phyloP scores from a whole-genome alignment of 1,284 basidiomycete genomes.

The Ustilago bromivora region DNA sequence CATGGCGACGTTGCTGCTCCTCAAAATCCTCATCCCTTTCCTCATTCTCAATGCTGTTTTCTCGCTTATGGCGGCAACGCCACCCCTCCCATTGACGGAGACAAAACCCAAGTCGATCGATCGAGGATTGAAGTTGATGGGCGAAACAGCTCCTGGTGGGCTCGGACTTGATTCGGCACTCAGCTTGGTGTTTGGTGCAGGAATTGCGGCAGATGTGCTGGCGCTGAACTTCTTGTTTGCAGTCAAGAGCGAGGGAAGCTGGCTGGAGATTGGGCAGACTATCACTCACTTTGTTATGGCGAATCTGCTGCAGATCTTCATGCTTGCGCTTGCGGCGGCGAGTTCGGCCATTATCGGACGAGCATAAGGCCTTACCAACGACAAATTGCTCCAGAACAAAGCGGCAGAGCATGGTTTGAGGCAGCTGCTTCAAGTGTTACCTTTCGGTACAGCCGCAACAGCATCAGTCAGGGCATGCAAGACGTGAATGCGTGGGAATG shows the following conservation, averaged over 20 bases:
- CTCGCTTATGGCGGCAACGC: constrained; percentile 26
- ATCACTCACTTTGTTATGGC: constrained; percentile 90
- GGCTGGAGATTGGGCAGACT: constrained; percentile 89
- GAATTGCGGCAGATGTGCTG: constrained; percentile 61
- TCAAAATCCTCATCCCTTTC: constrained; percentile 72
- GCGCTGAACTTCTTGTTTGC: constrained; percentile 85
- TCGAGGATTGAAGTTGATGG: constrained; percentile 47
- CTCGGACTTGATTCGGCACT: constrained; percentile 47
- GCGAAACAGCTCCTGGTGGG: constrained; percentile 49
- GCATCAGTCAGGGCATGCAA: neutral
- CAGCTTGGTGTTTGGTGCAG: constrained; percentile 58
- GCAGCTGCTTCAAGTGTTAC: neutral
- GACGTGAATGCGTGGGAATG: neutral
- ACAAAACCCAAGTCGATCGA: constrained; percentile 19
- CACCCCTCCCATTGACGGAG: constrained; percentile 8
- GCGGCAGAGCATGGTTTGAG: neutral
- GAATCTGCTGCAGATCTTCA: constrained; percentile 82
- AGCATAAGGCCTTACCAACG: neutral
- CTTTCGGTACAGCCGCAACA: neutral
- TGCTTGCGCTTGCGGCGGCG: constrained; percentile 53
- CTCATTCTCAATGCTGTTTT: constrained; percentile 80
- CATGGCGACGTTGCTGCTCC: constrained; percentile 76
- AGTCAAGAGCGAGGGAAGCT: constrained; percentile 85
- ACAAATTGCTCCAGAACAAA: neutral
- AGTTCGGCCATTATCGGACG: constrained; percentile 37